Conservation (phyloP, 2,329 filamentous ascomycete genomes). For the Ophiostoma tasmaniense region DNA sequence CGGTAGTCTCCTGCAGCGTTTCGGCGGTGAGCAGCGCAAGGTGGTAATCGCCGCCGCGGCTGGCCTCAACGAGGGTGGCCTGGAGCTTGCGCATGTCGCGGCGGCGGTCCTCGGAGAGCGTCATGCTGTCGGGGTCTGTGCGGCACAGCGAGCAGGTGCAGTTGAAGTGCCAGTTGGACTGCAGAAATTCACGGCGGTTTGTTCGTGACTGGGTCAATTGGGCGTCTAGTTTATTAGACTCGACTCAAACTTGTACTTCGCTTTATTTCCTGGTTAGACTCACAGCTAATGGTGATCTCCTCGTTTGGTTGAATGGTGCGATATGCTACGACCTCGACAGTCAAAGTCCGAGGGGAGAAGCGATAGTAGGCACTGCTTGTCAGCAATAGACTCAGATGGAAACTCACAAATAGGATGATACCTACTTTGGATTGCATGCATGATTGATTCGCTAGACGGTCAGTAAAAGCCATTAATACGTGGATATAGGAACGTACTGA, state of each 20-base stretch:
- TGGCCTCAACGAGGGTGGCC: constrained; percentile 23
- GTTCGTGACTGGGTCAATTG: constrained; percentile 18
- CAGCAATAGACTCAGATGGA: not conserved
- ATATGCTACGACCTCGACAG: not conserved
- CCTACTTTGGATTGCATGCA: not conserved
- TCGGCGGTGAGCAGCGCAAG: constrained; percentile 12
- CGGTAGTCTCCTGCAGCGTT: constrained; percentile 13
- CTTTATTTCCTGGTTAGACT: not conserved
- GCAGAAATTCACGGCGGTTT: constrained; percentile 16
- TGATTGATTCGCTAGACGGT: not conserved
- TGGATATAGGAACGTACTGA: not conserved
- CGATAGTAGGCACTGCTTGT: not conserved
- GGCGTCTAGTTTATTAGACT: not conserved
- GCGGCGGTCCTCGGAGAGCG: constrained; percentile 21
- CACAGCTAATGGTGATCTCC: not conserved
- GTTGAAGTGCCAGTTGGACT: constrained; percentile 23
- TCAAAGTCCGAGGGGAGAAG: not conserved
- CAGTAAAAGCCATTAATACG: not conserved
- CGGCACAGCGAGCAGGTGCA: constrained; percentile 24
- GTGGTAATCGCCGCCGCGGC: constrained; percentile 14
- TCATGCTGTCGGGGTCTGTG: constrained; percentile 17
- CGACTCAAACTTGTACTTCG: not conserved
- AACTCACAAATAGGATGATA: not conserved
- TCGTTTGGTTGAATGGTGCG: not conserved
- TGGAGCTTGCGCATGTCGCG: constrained; percentile 20